Evolutionary conservation across 306 rosid genomes (phyloP).

Genomic region (Prunus mongolica): DNA sequence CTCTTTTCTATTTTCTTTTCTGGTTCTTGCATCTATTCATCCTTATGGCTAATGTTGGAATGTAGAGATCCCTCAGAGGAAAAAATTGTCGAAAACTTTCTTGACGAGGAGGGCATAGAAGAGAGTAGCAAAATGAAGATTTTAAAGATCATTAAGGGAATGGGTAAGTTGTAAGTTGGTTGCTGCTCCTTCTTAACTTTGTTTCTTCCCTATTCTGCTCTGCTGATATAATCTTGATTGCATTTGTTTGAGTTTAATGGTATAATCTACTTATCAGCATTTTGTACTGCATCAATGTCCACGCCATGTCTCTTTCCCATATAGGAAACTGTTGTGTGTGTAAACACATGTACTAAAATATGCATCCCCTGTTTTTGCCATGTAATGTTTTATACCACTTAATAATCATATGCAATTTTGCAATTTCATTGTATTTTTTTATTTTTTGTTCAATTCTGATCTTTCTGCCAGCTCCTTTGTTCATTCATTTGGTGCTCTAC

Average conservation of each 20-base stretch:
- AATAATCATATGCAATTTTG: background rate
- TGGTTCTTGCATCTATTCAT: slow-evolving; percentile 5
- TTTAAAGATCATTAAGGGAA: slow-evolving; percentile 58
- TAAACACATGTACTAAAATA: background rate
- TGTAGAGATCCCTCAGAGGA: slow-evolving; percentile 74
- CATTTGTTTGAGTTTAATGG: background rate
- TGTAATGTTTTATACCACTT: background rate
- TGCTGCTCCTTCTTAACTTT: slow-evolving; percentile 4
- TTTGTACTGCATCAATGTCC: background rate
- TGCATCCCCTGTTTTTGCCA: background rate
- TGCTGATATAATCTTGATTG: too few species aligned
- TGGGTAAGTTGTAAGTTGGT: slow-evolving; percentile 75
- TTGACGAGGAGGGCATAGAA: slow-evolving; percentile 63
- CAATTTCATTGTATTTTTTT: background rate
- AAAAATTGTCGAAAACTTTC: slow-evolving; percentile 64
- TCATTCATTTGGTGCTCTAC: too few species aligned
- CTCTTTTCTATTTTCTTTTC: background rate
- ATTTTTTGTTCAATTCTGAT: background rate
- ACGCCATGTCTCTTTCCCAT: background rate
- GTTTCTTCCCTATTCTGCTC: background rate
- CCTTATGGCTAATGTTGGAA: background rate
- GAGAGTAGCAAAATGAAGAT: slow-evolving; percentile 50
- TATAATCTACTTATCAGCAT: background rate
- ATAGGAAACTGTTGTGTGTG: background rate
- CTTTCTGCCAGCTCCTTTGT: background rate